Evolutionary conservation across 2,329 filamentous ascomycete species (phyloP).

Genomic region (Xylaria sp.): DNA sequence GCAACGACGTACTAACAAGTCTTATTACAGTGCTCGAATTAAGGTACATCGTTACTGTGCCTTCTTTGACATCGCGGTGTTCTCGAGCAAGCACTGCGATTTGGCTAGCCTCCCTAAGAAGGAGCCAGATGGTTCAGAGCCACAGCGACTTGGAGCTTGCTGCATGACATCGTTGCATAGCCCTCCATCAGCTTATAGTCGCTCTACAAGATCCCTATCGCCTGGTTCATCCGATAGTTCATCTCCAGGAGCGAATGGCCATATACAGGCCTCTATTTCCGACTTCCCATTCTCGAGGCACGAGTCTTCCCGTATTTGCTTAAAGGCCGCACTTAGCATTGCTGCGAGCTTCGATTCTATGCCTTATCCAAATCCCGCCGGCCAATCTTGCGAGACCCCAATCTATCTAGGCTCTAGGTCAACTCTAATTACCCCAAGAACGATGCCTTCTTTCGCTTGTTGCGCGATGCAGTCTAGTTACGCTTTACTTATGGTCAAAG

Average conservation of each 20-base stretch:
- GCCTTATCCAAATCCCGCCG: constrained; percentile 57
- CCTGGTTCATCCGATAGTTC: constrained; percentile 47
- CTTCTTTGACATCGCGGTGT: constrained; percentile 61
- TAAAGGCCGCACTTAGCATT: constrained; percentile 60
- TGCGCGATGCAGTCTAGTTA: constrained; percentile 60
- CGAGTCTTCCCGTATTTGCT: constrained; percentile 60
- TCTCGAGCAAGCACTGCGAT: constrained; percentile 61
- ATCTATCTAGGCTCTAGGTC: constrained; percentile 52
- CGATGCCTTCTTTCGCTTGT: constrained; percentile 58
- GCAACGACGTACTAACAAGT: constrained; percentile 27
- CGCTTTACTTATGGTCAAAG: constrained; percentile 56
- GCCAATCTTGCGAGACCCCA: constrained; percentile 49
- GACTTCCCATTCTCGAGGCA: constrained; percentile 58
- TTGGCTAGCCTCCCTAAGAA: constrained; percentile 51
- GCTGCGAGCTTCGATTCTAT: constrained; percentile 57
- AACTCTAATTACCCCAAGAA: constrained; percentile 54
- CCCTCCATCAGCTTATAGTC: constrained; percentile 41
- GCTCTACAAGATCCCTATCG: constrained; percentile 45
- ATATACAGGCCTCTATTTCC: constrained; percentile 29
- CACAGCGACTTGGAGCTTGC: constrained; percentile 51
- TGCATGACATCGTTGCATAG: constrained; percentile 48
- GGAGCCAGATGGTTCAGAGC: constrained; percentile 44
- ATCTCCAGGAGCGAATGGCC: constrained; percentile 36
- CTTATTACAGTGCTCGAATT: constrained; percentile 56
- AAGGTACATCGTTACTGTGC: constrained; percentile 63